Evolutionary conservation across 2,329 filamentous ascomycete genomes (phyloP).

Genomic region (Sporothrix curviconia): DNA sequence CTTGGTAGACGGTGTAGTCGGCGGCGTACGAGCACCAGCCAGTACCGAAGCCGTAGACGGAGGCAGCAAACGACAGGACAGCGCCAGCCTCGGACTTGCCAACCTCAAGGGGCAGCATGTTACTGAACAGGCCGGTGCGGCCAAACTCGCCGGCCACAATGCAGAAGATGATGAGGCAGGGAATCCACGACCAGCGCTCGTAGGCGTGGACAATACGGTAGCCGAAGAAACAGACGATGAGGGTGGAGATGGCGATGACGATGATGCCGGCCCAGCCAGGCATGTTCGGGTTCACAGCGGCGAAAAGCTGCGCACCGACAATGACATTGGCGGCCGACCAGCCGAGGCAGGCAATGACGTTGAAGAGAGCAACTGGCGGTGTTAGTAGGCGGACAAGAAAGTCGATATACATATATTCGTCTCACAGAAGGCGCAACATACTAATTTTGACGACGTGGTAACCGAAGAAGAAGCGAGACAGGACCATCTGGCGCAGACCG

Average conservation of each 20-base stretch:
- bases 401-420: background rate
- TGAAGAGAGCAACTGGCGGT: constrained; percentile 58
- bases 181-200: constrained; percentile 69
- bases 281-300: constrained; percentile 63
- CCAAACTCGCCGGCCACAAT: constrained; percentile 37
- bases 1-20: constrained; percentile 53
- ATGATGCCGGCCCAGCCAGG: constrained; percentile 70
- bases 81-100: constrained; percentile 49
- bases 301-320: constrained; percentile 69
- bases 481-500: constrained; percentile 54
- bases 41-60: constrained; percentile 62
- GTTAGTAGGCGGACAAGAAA: background rate
- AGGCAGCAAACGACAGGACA: constrained; percentile 58
- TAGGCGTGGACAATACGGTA: constrained; percentile 72
- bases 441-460: constrained; percentile 59
- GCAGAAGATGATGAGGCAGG: constrained; percentile 45
- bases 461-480: constrained; percentile 55
- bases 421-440: constrained; percentile 34
- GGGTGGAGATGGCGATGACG: constrained; percentile 62
- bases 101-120: constrained; percentile 39
- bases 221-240: constrained; percentile 65
- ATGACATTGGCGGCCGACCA: constrained; percentile 76
- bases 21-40: constrained; percentile 57
- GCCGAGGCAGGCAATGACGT: constrained; percentile 63
- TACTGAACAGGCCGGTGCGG: constrained; percentile 43